Evolutionary conservation across 352 stramenopile species (phyloP).

Genomic region (Globisporangium irregulare): DNA sequence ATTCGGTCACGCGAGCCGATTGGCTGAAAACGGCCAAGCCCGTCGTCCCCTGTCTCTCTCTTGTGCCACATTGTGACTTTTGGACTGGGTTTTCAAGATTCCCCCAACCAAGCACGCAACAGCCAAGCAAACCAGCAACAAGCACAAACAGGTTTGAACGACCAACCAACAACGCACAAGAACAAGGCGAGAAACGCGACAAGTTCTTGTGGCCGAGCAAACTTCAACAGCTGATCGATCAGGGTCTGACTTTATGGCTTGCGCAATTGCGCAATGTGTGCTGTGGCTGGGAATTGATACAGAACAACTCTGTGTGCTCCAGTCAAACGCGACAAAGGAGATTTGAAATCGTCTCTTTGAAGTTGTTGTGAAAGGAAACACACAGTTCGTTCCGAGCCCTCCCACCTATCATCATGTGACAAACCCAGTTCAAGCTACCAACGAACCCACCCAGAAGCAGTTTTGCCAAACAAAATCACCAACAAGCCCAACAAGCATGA

Average conservation of each 20-base stretch:
- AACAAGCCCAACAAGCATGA: neutral
- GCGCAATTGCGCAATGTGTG: neutral
- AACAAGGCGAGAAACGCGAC: neutral
- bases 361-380: neutral
- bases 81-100: neutral
- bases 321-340: neutral
- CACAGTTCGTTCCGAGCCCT: slow-evolving; percentile 6
- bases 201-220: slow-evolving; percentile 8
- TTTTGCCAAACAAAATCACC: neutral
- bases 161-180: neutral
- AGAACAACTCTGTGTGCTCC: slow-evolving; percentile 1
- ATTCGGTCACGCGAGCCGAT: neutral
- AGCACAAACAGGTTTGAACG: neutral
- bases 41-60: neutral
- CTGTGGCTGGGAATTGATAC: neutral
- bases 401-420: slow-evolving; percentile 3
- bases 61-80: neutral
- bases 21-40: neutral
- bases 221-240: neutral
- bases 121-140: neutral
- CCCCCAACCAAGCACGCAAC: neutral
- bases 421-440: slow-evolving; percentile 3
- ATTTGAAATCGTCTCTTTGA: slow-evolving; percentile 5
- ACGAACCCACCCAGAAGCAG: neutral
- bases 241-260: neutral